Base-by-base conservation (phyloP, 2,329 filamentous ascomycete species). In the Myriosclerotinia scirpicola region DNA sequence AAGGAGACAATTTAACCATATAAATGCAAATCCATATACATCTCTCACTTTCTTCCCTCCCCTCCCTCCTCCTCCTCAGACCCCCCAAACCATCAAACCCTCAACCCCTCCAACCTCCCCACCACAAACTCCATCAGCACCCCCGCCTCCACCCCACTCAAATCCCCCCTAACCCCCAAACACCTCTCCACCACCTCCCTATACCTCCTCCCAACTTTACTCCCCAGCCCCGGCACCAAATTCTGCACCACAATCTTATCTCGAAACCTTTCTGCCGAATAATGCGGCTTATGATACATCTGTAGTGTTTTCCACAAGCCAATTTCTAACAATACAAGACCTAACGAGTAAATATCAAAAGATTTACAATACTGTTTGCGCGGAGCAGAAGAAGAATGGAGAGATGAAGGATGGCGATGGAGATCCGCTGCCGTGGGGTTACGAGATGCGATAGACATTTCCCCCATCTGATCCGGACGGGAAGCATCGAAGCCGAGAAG, bases 271-370 rank as follows among this genome's bases (percentile, higher is more conserved):
- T 78, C 77, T 1, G 77, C 76, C 6, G 79, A 78, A 68, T 81
- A 81, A 67, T 80, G 78, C 22, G 77, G 72, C 70, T 78, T 80
- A 70, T 80, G 75, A 63, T 79, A 81, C 1, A 75, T 73, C 69
- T 79, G 77, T 12, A 82, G 71, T 46, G 76, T 73, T 71, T 81
- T 80, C 79, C 81, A 82, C 36, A 80, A 72, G 1, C 80, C 80
- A 38, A 84, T 81, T 73, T 84, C 82, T 3, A 83, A 76, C 9
- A 84, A 76, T 1, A 84, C 75, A 1, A 84, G 75, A 1, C 82
- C 82, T 7, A 84, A 75, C 60, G 79, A 81, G 75, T 80, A 80
- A 50, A 80, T 77, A 66, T 80, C 79, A 68, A 71, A 80, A 54
- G 74, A 75, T 69, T 79, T 79, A 67, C 77, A 77, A 71, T 78